Conservation (phyloP, 805 yeast species). For the Ogataea paraovalis region DNA sequence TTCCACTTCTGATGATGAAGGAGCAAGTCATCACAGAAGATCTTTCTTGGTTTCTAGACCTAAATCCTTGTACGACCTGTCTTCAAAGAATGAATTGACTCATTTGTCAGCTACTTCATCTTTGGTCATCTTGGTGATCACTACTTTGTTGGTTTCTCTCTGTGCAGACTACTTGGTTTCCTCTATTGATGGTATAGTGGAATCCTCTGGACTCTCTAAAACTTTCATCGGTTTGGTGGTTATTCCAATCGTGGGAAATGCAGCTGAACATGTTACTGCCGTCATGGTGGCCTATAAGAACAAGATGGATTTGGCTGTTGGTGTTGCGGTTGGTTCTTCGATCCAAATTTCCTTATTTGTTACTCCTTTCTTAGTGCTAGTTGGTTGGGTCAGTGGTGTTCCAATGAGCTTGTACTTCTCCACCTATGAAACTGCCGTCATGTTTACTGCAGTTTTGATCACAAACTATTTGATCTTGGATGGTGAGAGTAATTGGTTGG, state of each 20-base stretch:
- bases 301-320: slow-evolving; percentile 95
- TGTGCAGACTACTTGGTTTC: slow-evolving; percentile 95
- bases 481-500: slow-evolving; percentile 96
- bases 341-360: slow-evolving; percentile 93
- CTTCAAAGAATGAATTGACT: slow-evolving; percentile 22
- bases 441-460: slow-evolving; percentile 85
- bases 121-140: slow-evolving; percentile 48
- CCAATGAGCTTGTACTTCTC: slow-evolving; percentile 93
- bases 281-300: slow-evolving; percentile 91
- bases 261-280: slow-evolving; percentile 98
- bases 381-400: slow-evolving; percentile 89
- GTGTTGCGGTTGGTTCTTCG: slow-evolving; percentile 95
- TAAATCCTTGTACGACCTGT: slow-evolving; percentile 26
- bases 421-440: slow-evolving; percentile 88
- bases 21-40: slow-evolving; percentile 19
- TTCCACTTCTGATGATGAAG: neutral
- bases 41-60: slow-evolving; percentile 27
- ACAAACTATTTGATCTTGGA: slow-evolving; percentile 84
- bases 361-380: slow-evolving; percentile 89
- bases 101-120: slow-evolving; percentile 54
- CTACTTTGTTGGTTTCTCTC: slow-evolving; percentile 78
- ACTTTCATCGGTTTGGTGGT: slow-evolving; percentile 92
- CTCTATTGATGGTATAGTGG: slow-evolving; percentile 87
- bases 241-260: slow-evolving; percentile 96
- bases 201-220: slow-evolving; percentile 79